Evolutionary conservation across 805 yeast species (phyloP), one percentile per base, ranked within the genome.

Genomic region (Tetrapisispora pingtungensis): DNA sequence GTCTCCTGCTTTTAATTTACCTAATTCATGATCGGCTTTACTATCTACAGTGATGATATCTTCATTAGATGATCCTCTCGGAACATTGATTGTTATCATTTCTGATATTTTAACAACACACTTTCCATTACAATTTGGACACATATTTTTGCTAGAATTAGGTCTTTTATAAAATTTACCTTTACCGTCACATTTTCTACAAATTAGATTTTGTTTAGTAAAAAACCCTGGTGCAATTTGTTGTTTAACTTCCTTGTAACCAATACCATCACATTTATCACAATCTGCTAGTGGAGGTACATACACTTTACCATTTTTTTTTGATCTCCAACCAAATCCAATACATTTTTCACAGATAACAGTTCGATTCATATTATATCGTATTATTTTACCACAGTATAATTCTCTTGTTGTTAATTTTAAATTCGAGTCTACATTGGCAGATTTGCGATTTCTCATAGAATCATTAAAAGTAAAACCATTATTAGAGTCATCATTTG

Each of bases 21-120:
- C 90, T 7, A 81, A 77, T 19, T 69, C 80, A 61, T 87, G 78
- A 63, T 90, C 97, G 1, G 96, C 80, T 61, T 80, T 86, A 6
- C 80, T 81, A 35, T 68, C 62, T 46, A 87, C 64, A 0, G 74
- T 73, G 19, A 90, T 72, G 1, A 67, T 58, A 32, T 85, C 95
- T 12, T 75, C 76, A 41, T 74, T 68, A 32, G 72, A 68, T 5
- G 85, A 72, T 1, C 97, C 97, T 39, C 77, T 78, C 2, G 78
- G 76, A 24, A 90, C 76, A 51, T 78, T 78, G 47, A 93, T 85
- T 55, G 86, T 94, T 46, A 89, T 62, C 10, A 81, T 74, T 55
- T 83, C 81, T 19, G 80, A 73, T 54, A 84, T 85, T 47, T 80
- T 81, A 3, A 69, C 65, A 2, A 75, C 66, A 22, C 81, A 75